These are phyloP conservation scores for Pharus latifolius DNA, from an alignment of 176 grass and related monocot species.

Conservation along the genomic window DNA sequence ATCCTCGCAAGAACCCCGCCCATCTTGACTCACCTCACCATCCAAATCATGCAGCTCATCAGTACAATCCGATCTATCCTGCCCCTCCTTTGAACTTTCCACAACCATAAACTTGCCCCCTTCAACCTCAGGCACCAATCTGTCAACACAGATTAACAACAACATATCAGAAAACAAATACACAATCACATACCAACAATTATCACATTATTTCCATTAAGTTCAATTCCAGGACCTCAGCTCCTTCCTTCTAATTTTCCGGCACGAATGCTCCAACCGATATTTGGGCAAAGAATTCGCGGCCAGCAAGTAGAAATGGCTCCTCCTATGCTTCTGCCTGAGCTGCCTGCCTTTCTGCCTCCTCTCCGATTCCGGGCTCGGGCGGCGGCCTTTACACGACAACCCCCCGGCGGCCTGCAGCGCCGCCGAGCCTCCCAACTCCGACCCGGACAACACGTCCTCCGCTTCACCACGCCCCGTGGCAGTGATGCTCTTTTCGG, in stretches of 20 bases:
- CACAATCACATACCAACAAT: neutral
- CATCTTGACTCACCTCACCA: conserved; percentile 26
- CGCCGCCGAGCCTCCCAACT: conserved; percentile 14
- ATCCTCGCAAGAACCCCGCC: conserved; percentile 8
- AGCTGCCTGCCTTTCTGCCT: conserved; percentile 44
- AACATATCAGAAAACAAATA: neutral
- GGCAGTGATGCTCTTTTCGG: neutral
- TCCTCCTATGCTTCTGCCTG: conserved; percentile 45
- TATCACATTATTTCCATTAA: neutral
- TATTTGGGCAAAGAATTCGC: conserved; percentile 76
- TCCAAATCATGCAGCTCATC: conserved; percentile 40
- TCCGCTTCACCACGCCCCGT: conserved; percentile 31
- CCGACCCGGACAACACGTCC: conserved; percentile 55
- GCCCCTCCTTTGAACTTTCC: conserved; percentile 15
- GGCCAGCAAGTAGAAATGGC: conserved; percentile 29
- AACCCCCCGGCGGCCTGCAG: conserved; percentile 30
- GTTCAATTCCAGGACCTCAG: conserved; percentile 26
- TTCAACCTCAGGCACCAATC: conserved; percentile 26
- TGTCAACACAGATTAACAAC: neutral
- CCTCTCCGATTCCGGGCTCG: conserved; percentile 31
- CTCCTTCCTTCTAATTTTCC: conserved; percentile 79
- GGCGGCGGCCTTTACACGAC: conserved; percentile 64
- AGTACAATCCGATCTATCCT: conserved; percentile 27
- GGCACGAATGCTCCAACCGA: conserved; percentile 73
- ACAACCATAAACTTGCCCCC: neutral